A percentile compares a stretch with the other conserved stretches of the same genome.
Conservation (phyloP, 2,329 filamentous ascomycete species). For the Hymenoscyphus linearis region DNA sequence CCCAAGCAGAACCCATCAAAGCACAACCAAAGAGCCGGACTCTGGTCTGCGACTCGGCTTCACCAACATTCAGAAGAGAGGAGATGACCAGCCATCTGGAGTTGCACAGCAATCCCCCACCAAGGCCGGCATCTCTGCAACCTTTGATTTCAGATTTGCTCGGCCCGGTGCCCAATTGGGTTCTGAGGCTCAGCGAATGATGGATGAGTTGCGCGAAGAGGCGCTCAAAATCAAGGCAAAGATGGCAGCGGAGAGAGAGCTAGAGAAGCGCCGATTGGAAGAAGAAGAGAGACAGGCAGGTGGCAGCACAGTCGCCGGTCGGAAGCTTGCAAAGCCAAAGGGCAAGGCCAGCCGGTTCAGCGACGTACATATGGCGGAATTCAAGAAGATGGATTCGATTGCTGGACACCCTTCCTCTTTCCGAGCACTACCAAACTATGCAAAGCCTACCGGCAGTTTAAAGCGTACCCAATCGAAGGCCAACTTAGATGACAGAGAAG, state of each 20-base stretch:
- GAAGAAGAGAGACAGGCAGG: slow-evolving; percentile 25
- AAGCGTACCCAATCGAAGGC: slow-evolving; percentile 56
- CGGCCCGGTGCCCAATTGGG: slow-evolving; percentile 53
- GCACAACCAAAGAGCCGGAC: slow-evolving; percentile 69
- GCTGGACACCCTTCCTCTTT: slow-evolving; percentile 78
- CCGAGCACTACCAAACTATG: slow-evolving; percentile 51
- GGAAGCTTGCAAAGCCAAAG: slow-evolving; percentile 76
- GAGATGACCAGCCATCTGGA: slow-evolving; percentile 36
- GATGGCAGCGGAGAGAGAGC: slow-evolving; percentile 56
- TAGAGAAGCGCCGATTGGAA: slow-evolving; percentile 43
- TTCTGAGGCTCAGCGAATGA: slow-evolving; percentile 54
- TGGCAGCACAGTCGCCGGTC: slow-evolving; percentile 40
- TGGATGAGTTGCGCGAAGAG: slow-evolving; percentile 66
- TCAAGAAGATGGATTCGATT: slow-evolving; percentile 98
- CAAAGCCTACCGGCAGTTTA: slow-evolving; percentile 44
- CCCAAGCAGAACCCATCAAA: slow-evolving; percentile 72
- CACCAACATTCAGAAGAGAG: slow-evolving; percentile 53
- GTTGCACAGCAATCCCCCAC: slow-evolving; percentile 57
- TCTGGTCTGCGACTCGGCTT: slow-evolving; percentile 81
- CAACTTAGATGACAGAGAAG: slow-evolving; percentile 56
- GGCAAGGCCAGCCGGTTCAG: slow-evolving; percentile 76
- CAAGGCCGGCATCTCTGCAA: slow-evolving; percentile 49
- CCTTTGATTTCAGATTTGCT: slow-evolving; percentile 61
- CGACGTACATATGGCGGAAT: slow-evolving; percentile 78
- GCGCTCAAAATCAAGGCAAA: slow-evolving; percentile 65